Evolutionary conservation across 2,329 filamentous ascomycete species (phyloP).

Genomic region (Gremmenia infestans): DNA sequence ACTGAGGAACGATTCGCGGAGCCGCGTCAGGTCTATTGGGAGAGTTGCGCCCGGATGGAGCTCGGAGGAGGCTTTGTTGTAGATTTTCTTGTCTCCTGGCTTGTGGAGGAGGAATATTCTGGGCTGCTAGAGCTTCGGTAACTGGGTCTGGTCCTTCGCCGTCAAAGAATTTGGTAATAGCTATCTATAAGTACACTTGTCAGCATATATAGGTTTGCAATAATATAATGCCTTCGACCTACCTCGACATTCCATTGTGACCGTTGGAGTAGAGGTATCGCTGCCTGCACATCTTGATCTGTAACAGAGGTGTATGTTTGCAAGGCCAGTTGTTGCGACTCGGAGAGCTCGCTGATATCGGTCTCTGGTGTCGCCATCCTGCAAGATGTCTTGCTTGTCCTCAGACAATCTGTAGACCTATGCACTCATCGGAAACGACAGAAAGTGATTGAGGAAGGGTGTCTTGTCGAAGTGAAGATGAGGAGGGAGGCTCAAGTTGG

Average conservation of each 20-base stretch:
- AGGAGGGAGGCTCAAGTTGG: too few relatives aligned
- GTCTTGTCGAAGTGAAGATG: background rate
- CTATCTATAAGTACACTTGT: constrained; percentile 56
- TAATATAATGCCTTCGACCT: constrained; percentile 16
- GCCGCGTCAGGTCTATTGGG: constrained; percentile 56
- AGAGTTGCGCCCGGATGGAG: constrained; percentile 28
- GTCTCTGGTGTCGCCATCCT: constrained; percentile 44
- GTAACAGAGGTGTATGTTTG: constrained; percentile 88
- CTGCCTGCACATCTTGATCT: constrained; percentile 70
- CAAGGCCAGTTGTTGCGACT: constrained; percentile 75
- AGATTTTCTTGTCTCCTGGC: constrained; percentile 69
- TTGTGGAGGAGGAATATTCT: constrained; percentile 56
- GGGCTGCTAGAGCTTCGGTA: constrained; percentile 66
- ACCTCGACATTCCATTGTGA: constrained; percentile 97
- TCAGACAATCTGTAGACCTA: background rate
- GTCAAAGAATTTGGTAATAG: constrained; percentile 96
- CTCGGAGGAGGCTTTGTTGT: constrained; percentile 48
- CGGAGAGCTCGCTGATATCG: constrained; percentile 65
- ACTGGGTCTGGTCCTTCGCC: constrained; percentile 82
- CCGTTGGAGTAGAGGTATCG: constrained; percentile 71
- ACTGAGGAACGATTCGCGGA: constrained; percentile 77
- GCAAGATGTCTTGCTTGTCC: background rate
- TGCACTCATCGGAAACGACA: constrained; percentile 48
- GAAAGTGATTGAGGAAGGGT: background rate
- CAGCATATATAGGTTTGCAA: background rate